Percentiles rank a stretch among this genome's conserved stretches.
Conservation (phyloP, 345 rosid genomes). For the Kandelia obovata region DNA sequence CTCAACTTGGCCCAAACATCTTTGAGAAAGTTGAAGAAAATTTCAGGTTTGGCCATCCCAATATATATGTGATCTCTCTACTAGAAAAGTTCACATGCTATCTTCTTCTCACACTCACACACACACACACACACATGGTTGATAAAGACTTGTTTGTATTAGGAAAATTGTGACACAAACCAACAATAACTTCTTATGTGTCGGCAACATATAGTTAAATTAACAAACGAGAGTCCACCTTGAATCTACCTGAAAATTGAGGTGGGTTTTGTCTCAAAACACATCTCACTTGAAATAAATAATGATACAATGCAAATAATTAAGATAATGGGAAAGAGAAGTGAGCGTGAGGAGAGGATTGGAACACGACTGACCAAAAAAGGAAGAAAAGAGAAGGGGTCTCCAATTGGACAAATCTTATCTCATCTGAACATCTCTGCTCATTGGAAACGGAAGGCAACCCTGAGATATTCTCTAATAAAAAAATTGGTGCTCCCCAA, state of each 20-base stretch:
- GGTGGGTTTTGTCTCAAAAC: slow-evolving; percentile 50
- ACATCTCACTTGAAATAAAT: slow-evolving; percentile 10
- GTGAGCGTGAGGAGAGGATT: slow-evolving; percentile 37
- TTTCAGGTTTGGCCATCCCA: background rate
- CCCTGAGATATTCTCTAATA: background rate
- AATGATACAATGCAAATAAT: background rate
- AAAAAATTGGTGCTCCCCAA: background rate
- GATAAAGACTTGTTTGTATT: slow-evolving; percentile 3
- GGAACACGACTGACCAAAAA: slow-evolving; percentile 30
- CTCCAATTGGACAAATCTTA: slow-evolving; percentile 32
- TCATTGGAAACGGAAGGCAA: slow-evolving; percentile 32
- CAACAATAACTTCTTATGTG: slow-evolving; percentile 5
- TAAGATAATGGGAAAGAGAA: background rate
- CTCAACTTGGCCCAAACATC: slow-evolving; percentile 8
- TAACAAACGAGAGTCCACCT: slow-evolving; percentile 10
- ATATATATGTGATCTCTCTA: no score
- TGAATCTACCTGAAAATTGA: slow-evolving; percentile 55
- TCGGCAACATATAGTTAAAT: slow-evolving; percentile 21
- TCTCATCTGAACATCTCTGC: slow-evolving; percentile 21
- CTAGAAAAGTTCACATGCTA: no score
- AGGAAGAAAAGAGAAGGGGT: background rate
- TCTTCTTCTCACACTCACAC: background rate
- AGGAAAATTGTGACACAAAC: background rate
- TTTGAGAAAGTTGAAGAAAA: background rate
- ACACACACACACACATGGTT: no score